These are phyloP conservation scores for Hysterangium stoloniferum DNA, from an alignment of 768 basidiomycete species.

Conservation along the genomic window DNA sequence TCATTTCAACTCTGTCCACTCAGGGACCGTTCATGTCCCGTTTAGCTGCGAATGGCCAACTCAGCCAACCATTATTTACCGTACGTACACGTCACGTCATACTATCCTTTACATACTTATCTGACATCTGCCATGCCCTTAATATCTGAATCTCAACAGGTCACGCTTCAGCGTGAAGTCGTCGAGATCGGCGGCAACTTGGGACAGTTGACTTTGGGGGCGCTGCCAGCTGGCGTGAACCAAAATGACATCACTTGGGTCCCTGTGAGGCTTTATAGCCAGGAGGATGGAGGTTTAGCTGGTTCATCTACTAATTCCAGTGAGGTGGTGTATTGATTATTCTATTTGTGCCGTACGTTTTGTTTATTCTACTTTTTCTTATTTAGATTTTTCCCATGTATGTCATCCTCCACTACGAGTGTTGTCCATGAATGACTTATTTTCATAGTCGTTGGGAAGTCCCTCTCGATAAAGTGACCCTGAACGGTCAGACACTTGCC, in stretches of 20 bases:
- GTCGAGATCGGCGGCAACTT: conserved; percentile 8
- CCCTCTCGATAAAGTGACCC: conserved; percentile 3
- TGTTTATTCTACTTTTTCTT: too few relatives aligned
- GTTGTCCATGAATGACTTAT: not conserved
- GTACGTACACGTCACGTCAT: not conserved
- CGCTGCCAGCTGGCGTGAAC: conserved; percentile 1
- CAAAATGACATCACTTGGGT: conserved; percentile 7
- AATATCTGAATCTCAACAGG: not conserved
- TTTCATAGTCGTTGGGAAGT: conserved; percentile 9
- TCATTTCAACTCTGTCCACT: not conserved
- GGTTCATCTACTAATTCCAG: not conserved
- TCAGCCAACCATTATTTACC: conserved; percentile 9
- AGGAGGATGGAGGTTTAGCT: not conserved
- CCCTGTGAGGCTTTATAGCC: conserved; percentile 7
- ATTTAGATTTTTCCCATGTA: conserved; percentile 6
- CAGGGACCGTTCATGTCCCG: conserved; percentile 2
- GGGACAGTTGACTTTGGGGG: conserved; percentile 5
- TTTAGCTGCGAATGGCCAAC: conserved; percentile 1
- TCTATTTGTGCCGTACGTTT: not conserved
- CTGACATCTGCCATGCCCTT: not conserved
- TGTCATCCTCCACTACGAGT: not conserved
- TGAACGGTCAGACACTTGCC: conserved; percentile 4
- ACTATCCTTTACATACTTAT: not conserved
- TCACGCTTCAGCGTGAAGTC: conserved; percentile 7
- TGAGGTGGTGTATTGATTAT: not conserved